Evolutionary conservation across 2,329 filamentous ascomycete species (phyloP).

Genomic region (Ophiocordyceps camponoti-rufipedis): DNA sequence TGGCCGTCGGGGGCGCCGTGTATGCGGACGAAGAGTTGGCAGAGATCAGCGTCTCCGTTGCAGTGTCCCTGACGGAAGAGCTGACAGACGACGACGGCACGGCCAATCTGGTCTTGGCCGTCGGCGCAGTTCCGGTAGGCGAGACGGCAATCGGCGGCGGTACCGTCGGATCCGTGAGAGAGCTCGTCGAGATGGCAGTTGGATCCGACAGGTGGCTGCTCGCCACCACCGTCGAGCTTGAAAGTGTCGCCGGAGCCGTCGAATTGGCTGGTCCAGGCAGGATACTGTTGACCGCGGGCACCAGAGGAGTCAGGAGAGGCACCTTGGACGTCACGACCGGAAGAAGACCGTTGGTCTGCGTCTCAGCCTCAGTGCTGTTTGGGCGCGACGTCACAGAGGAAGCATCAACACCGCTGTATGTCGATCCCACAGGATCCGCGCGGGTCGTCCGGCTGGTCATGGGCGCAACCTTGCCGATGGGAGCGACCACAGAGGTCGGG

Average conservation of each 20-base stretch:
- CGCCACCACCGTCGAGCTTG: background rate
- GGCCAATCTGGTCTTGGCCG: background rate
- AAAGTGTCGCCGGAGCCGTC: background rate
- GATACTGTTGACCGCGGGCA: conserved; percentile 6
- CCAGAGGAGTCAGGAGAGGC: conserved; percentile 8
- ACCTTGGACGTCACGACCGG: conserved; percentile 1
- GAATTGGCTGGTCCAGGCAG: conserved; percentile 4
- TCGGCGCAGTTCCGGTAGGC: background rate
- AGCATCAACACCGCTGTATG: background rate
- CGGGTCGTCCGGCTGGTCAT: background rate
- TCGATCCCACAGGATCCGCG: background rate
- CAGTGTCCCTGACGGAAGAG: background rate
- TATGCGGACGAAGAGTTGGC: background rate
- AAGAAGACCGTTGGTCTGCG: background rate
- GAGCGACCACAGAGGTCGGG: background rate
- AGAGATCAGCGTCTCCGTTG: background rate
- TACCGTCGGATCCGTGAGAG: background rate
- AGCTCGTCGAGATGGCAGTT: background rate
- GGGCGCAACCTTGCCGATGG: background rate
- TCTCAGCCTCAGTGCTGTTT: background rate
- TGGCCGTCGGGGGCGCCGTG: background rate
- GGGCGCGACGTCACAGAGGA: background rate
- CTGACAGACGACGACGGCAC: background rate
- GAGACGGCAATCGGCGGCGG: background rate
- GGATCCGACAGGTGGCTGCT: background rate